A percentile compares a stretch with the other conserved stretches of the same genome.
phyloP scores from a whole-genome alignment of 305 asterid genomes.

The Fraxinus nigra region DNA sequence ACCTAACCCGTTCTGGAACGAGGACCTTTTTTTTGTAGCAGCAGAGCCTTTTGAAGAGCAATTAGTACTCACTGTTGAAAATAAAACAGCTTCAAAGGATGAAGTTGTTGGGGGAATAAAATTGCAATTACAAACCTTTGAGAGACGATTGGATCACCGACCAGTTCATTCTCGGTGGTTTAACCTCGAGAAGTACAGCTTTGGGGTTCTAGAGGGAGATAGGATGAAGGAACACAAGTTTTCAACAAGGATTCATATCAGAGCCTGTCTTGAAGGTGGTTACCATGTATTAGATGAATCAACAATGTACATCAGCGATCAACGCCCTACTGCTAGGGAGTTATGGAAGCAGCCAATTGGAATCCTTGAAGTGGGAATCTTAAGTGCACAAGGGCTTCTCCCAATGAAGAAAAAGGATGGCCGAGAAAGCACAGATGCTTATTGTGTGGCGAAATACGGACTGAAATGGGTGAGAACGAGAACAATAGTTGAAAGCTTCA shows the following conservation, averaged over 20 bases:
- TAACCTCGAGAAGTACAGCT: slow-evolving; percentile 39
- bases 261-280: slow-evolving; percentile 52
- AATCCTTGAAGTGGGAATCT: slow-evolving; percentile 48
- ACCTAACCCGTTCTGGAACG: slow-evolving; percentile 49
- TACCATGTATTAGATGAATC: slow-evolving; percentile 58
- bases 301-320: slow-evolving; percentile 47
- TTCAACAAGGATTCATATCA: slow-evolving; percentile 42
- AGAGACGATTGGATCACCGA: slow-evolving; percentile 45
- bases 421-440: slow-evolving; percentile 40
- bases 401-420: slow-evolving; percentile 40
- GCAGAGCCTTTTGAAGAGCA: slow-evolving; percentile 58
- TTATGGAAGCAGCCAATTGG: slow-evolving; percentile 51
- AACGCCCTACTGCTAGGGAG: slow-evolving; percentile 46
- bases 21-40: slow-evolving; percentile 47
- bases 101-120: slow-evolving; percentile 27
- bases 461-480: slow-evolving; percentile 55
- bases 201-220: slow-evolving; percentile 41
- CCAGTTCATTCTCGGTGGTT: slow-evolving; percentile 43
- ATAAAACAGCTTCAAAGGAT: slow-evolving; percentile 31
- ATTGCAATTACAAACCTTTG: slow-evolving; percentile 28
- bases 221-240: slow-evolving; percentile 43
- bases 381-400: slow-evolving; percentile 40
- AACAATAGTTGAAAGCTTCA: slow-evolving; percentile 34
- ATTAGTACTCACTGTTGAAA: slow-evolving; percentile 36
- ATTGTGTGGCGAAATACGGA: slow-evolving; percentile 54